Conservation (phyloP, 306 rosid species). For the Prosopis cineraria region DNA sequence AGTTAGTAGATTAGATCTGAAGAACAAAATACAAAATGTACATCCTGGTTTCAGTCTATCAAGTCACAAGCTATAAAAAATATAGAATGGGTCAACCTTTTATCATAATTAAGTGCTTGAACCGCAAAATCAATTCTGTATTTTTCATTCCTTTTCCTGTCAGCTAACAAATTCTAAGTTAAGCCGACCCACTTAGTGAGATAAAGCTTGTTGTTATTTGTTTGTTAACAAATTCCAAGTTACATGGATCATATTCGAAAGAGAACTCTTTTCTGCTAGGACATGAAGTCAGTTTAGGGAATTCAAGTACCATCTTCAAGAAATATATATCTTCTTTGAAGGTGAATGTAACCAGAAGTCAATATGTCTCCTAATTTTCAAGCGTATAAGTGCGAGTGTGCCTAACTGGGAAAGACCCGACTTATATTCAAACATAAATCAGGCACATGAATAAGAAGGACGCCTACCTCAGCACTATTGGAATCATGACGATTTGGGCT, state of each 20-base stretch:
- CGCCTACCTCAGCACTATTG: conserved; percentile 66
- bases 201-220: no score
- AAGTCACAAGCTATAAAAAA: neutral
- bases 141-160: neutral
- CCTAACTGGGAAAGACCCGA: conserved; percentile 7
- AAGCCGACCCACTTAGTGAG: no score
- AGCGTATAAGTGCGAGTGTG: conserved; percentile 32
- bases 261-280: neutral
- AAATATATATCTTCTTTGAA: neutral
- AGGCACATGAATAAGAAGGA: conserved; percentile 31
- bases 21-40: conserved; percentile 23
- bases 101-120: conserved; percentile 22
- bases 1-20: conserved; percentile 22
- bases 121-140: conserved; percentile 7
- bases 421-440: conserved; percentile 32
- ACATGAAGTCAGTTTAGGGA: neutral
- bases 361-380: conserved; percentile 32
- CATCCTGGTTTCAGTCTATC: conserved; percentile 11
- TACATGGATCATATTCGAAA: neutral
- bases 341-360: neutral
- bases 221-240: conserved; percentile 16
- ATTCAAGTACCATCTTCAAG: conserved; percentile 9
- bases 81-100: neutral
- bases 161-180: conserved; percentile 9
- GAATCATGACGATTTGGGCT: conserved; percentile 49